Evolutionary conservation across 1,139 yeast species (phyloP), one percentile per base, ranked within the genome.

Genomic region (Hyphopichia khmerensis): DNA sequence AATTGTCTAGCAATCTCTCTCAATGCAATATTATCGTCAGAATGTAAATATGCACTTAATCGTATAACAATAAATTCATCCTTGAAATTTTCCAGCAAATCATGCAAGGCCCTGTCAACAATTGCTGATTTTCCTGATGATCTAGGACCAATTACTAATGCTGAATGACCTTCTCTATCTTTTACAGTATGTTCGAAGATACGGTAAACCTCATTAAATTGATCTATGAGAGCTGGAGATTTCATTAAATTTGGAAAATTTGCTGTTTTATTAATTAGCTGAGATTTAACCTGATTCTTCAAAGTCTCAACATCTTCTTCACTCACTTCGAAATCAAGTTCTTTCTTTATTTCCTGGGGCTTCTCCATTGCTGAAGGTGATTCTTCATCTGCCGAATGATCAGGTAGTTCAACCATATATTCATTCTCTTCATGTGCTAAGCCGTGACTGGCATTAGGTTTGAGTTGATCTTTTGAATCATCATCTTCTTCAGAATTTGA

Each of bases 1-100:
- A 93, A 65, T 60, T 91, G 98, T 36, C 86, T 71, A 0, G 96
- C 96, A 43, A 93, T 86, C 50, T 89, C 95, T 41, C 93, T 75
- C 10, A 93, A 76, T 0, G 98, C 98, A 41, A 78, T 69, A 39
- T 73, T 76, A 55, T 93, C 99, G 53, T 86, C 93, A 2, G 77
- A 60, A 55, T 88, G 96, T 3, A 84, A 74, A 29, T 75, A 65
- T 0, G 97, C 96, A 47, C 85, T 82, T 34, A 93, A 65, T 29
- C 76, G 62, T 10, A 93, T 79, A 0, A 77, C 70, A 17, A 91
- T 69, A 57, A 82, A 89, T 38, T 76, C 76, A 19, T 72, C 69
- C 0, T 51, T 53, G 50, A 70, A 71, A 34, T 65, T 58, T 2
- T 43, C 24, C 2, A 65, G 51, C 19, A 90, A 64, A n/a, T 70